Evolutionary conservation across 441 rosid genomes (phyloP), one percentile per base, ranked within the genome.

Genomic region (Croton laevigatus): DNA sequence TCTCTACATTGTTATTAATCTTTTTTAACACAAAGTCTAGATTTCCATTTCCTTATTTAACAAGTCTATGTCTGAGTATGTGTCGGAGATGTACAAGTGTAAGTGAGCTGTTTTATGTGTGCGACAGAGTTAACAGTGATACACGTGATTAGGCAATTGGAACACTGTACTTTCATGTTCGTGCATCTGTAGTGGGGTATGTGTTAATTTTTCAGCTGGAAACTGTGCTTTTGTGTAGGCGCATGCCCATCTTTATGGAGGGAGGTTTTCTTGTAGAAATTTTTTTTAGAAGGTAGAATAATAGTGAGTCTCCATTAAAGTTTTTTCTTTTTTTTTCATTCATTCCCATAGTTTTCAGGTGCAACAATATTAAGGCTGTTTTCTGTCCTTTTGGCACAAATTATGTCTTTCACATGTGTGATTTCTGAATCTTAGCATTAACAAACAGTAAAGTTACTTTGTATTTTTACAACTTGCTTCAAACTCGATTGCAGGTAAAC

Each of bases 401-500:
- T 51, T 14, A 38, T 46, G 37, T 12, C 53, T 44, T 14, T 19
- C 14, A 46, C 12, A 11, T n/a, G 23, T 37, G 23, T 37, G 40
- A 54, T 52, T 40, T 60, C 10, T 52, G 9, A 22, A 51, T 38
- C 22, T 20, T 53, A 22, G 32, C 27, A 3, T 44, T 54, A 12
- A 19, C 11, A 8, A 6, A 13, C 2, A 17, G 45, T 36, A 53
- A 42, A 9, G 3, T 46, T 42, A 23, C 8, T 20, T 13, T 5
- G 61, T 52, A 37, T 59, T 16, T 62, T 49, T 17, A 78, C 70
- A 45, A 57, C 59, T 53, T 76, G 49, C 53, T 70, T 9, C 72
- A 16, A 32, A 75, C 69, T 60, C 60, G 66, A 61, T 59, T 58
- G 22, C 83, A 95, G 98, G 99, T 95, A 32, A 95, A 95, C 85